Conservation (phyloP, 2,329 filamentous ascomycete species). For the Botrytis aclada region DNA sequence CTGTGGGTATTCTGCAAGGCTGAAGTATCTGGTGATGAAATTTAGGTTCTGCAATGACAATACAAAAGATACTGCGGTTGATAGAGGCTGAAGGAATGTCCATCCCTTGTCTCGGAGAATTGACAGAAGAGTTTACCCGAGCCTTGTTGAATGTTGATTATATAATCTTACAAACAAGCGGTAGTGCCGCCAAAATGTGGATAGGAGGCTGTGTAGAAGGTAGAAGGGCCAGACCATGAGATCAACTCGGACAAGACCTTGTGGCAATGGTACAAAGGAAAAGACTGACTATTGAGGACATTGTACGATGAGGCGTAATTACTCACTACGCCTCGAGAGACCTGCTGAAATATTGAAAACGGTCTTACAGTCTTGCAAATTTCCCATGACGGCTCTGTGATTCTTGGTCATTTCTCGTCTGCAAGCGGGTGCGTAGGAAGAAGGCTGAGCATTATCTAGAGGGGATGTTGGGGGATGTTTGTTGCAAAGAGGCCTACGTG, state of each 20-base stretch:
- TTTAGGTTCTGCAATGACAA: slow-evolving; percentile 7
- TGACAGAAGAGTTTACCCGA: neutral
- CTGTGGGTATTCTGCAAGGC: slow-evolving; percentile 27
- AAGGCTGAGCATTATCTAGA: slow-evolving; percentile 10
- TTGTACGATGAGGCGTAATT: neutral
- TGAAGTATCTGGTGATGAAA: slow-evolving; percentile 21
- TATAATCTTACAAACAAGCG: neutral
- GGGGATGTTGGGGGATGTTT: neutral
- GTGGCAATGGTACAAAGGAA: slow-evolving; percentile 2
- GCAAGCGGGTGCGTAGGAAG: slow-evolving; percentile 7
- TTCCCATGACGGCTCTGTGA: neutral
- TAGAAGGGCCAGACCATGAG: neutral
- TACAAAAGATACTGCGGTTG: slow-evolving; percentile 7
- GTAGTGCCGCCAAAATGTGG: neutral
- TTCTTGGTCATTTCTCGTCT: neutral
- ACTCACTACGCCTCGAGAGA: slow-evolving; percentile 17
- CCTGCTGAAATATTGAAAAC: slow-evolving; percentile 13
- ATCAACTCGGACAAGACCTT: slow-evolving; percentile 9
- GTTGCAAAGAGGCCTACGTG: slow-evolving; percentile 1
- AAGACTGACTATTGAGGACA: neutral
- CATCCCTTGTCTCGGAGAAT: slow-evolving; percentile 8
- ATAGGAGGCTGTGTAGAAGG: slow-evolving; percentile 8
- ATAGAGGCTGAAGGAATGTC: slow-evolving; percentile 17
- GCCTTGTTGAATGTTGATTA: neutral
- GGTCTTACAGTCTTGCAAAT: neutral